A percentile compares a stretch with the other conserved stretches of the same genome.
Evolutionary conservation across 2,329 filamentous ascomycete genomes (phyloP).

Genomic region (Rutstroemia sp.): DNA sequence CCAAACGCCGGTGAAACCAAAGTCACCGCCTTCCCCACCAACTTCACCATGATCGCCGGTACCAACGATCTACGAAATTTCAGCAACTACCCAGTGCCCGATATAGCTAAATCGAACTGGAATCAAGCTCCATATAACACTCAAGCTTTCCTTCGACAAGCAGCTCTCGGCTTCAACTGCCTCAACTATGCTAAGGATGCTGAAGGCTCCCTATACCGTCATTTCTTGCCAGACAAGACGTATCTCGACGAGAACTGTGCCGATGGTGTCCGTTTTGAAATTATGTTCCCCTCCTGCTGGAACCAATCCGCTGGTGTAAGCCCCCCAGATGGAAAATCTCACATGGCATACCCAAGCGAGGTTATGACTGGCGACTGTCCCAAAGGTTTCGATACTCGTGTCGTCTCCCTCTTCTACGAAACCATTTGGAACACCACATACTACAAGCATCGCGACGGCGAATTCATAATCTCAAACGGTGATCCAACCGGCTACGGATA

Average conservation of each 20-base stretch:
- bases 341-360: slow-evolving; percentile 72
- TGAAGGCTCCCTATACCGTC: slow-evolving; percentile 64
- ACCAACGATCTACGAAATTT: slow-evolving; percentile 62
- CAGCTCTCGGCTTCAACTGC: slow-evolving; percentile 91
- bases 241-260: slow-evolving; percentile 75
- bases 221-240: slow-evolving; percentile 70
- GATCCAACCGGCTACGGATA: slow-evolving; percentile 72
- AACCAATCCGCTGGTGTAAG: slow-evolving; percentile 56
- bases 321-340: slow-evolving; percentile 45
- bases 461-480: slow-evolving; percentile 72
- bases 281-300: slow-evolving; percentile 89
- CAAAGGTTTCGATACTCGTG: slow-evolving; percentile 54
- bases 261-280: slow-evolving; percentile 74
- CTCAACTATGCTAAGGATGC: slow-evolving; percentile 60
- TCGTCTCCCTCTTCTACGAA: slow-evolving; percentile 76
- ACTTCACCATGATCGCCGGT: slow-evolving; percentile 79
- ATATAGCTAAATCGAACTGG: slow-evolving; percentile 66
- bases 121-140: slow-evolving; percentile 42
- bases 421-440: slow-evolving; percentile 71
- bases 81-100: slow-evolving; percentile 52
- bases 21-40: slow-evolving; percentile 64
- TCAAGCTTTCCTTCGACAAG: slow-evolving; percentile 66
- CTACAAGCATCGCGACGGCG: slow-evolving; percentile 54
- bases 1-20: slow-evolving; percentile 43
- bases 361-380: slow-evolving; percentile 76